phyloP scores from a whole-genome alignment of 129 eudicot genomes.

The Arctium minus region DNA sequence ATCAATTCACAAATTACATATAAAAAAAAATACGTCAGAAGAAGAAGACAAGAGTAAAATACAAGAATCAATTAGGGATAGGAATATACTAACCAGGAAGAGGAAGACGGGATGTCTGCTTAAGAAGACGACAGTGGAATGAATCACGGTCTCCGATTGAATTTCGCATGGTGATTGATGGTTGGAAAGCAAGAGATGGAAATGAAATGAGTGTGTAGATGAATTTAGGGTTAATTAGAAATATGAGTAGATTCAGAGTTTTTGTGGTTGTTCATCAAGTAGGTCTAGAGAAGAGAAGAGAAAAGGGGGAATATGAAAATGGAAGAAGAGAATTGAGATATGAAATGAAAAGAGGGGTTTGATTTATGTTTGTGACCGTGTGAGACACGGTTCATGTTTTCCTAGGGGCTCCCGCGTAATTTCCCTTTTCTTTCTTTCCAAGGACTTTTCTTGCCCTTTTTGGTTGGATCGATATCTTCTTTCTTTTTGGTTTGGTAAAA shows the following conservation, averaged over 20 bases:
- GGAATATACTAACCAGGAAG: constrained; percentile 20
- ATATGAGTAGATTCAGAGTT: constrained; percentile 3
- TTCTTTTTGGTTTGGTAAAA: too few relatives aligned
- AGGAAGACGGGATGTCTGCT: constrained; percentile 16
- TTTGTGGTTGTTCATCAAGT: neutral
- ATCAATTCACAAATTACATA: constrained; percentile 11
- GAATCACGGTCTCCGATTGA: constrained; percentile 30
- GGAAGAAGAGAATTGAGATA: neutral
- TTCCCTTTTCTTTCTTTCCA: constrained; percentile 2
- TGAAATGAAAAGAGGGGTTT: neutral
- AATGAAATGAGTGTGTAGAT: neutral
- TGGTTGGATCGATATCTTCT: neutral
- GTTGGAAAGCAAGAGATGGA: neutral
- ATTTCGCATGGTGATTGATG: constrained; percentile 20
- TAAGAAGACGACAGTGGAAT: constrained; percentile 19
- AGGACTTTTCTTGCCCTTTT: neutral
- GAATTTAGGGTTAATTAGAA: neutral
- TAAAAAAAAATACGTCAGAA: neutral
- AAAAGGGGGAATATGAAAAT: constrained; percentile 2
- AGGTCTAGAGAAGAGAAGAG: constrained; percentile 5
- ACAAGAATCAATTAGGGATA: neutral
- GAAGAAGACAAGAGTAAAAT: neutral
- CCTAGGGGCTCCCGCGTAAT: constrained; percentile 43
- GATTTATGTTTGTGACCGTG: constrained; percentile 20
- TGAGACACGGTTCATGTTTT: constrained; percentile 20